phyloP scores from a whole-genome alignment of 1,139 yeast species.

The Pichia sp. region DNA sequence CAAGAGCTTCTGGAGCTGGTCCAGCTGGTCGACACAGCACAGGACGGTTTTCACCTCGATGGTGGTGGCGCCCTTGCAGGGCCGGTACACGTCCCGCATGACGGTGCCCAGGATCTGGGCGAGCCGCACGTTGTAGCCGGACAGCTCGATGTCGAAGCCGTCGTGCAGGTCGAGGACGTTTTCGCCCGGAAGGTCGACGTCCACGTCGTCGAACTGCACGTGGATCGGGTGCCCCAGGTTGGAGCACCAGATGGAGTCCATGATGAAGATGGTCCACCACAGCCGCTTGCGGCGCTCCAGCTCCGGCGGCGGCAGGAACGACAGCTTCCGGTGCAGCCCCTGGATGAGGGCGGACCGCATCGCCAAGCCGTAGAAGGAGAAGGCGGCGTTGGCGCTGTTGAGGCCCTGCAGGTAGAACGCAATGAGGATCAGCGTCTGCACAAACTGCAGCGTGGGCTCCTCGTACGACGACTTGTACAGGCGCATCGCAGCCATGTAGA shows the following conservation, averaged over 20 bases:
- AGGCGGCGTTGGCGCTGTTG: slow-evolving; percentile 44
- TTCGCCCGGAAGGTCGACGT: slow-evolving; percentile 43
- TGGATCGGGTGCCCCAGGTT: slow-evolving; percentile 43
- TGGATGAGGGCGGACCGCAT: slow-evolving; percentile 42
- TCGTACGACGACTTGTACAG: slow-evolving; percentile 40
- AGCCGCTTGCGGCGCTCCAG: slow-evolving; percentile 41
- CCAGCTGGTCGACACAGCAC: slow-evolving; percentile 26
- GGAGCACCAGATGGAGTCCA: slow-evolving; percentile 48
- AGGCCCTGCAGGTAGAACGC: slow-evolving; percentile 46
- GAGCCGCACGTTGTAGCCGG: slow-evolving; percentile 41
- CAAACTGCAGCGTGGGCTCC: slow-evolving; percentile 37
- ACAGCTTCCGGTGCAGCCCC: slow-evolving; percentile 41
- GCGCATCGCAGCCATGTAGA: slow-evolving; percentile 39
- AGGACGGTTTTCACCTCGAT: slow-evolving; percentile 27
- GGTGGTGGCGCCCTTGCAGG: slow-evolving; percentile 30
- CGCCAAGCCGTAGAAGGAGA: slow-evolving; percentile 45
- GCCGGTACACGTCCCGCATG: slow-evolving; percentile 37
- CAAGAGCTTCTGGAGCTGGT: slow-evolving; percentile 22
- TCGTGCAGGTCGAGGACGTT: slow-evolving; percentile 35
- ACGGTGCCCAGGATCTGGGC: slow-evolving; percentile 38
- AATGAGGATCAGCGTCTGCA: slow-evolving; percentile 41
- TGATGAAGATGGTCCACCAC: slow-evolving; percentile 52
- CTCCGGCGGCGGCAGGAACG: slow-evolving; percentile 21
- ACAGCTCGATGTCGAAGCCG: slow-evolving; percentile 33
- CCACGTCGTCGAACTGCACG: slow-evolving; percentile 46